These are phyloP conservation scores for Phalaenopsis aphrodite DNA, from an alignment of 106 monocot species.

Conservation along the genomic window DNA sequence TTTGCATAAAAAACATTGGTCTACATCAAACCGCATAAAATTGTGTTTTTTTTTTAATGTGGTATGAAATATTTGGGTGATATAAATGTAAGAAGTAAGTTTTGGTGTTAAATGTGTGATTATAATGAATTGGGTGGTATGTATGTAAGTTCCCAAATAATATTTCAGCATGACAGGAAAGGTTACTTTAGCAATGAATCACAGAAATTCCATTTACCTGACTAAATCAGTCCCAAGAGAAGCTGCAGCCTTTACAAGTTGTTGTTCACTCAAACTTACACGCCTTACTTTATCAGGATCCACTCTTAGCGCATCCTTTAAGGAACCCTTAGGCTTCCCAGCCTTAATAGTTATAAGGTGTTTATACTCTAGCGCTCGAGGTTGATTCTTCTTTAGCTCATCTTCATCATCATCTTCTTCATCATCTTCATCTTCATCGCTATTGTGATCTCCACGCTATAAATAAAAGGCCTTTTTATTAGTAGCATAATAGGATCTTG, in stretches of 20 bases:
- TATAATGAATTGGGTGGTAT: no score
- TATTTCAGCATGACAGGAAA: not conserved
- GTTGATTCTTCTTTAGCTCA: conserved; percentile 17
- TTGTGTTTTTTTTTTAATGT: no score
- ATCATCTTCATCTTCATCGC: conserved; percentile 22
- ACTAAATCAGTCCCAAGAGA: conserved; percentile 30
- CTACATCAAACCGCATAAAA: no score
- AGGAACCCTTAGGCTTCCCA: conserved; percentile 47
- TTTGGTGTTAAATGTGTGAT: no score
- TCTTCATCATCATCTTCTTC: conserved; percentile 25
- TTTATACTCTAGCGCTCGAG: conserved; percentile 32
- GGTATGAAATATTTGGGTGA: no score
- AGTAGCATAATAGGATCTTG: not conserved
- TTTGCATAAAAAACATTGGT: no score
- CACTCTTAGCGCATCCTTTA: conserved; percentile 30
- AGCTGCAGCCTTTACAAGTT: conserved; percentile 34
- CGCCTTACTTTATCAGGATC: conserved; percentile 59
- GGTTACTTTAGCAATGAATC: not conserved
- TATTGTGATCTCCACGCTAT: conserved; percentile 5
- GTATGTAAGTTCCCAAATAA: no score
- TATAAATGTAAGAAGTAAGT: no score
- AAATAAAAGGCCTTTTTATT: not conserved
- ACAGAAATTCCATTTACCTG: conserved; percentile 16
- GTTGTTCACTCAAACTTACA: conserved; percentile 66
- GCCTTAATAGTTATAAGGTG: conserved; percentile 57